These are phyloP conservation scores for Candida ascalaphidarum DNA, from an alignment of 805 yeast genomes.

Conservation along the genomic window DNA sequence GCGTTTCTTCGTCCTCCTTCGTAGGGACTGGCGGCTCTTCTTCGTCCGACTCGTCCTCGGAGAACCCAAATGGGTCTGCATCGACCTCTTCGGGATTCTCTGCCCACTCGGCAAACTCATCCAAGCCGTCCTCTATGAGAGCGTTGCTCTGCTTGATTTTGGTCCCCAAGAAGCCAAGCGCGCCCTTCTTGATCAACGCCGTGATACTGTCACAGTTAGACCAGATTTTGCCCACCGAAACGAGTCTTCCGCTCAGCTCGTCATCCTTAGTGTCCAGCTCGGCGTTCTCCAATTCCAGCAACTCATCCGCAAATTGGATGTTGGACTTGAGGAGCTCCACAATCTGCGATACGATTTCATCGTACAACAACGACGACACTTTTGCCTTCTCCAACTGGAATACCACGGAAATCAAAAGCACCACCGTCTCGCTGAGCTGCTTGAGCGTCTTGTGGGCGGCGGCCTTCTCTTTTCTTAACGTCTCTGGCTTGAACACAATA, in stretches of 20 bases:
- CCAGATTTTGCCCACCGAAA: slow-evolving; percentile 66
- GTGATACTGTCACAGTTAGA: slow-evolving; percentile 46
- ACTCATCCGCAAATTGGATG: slow-evolving; percentile 15
- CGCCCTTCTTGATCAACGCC: slow-evolving; percentile 38
- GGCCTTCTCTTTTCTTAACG: slow-evolving; percentile 23
- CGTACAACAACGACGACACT: slow-evolving; percentile 29
- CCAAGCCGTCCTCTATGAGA: slow-evolving; percentile 53
- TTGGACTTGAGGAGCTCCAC: slow-evolving; percentile 10
- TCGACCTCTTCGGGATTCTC: slow-evolving; percentile 44
- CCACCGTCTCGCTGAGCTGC: slow-evolving; percentile 36
- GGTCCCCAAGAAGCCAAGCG: slow-evolving; percentile 41
- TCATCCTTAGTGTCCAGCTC: slow-evolving; percentile 7
- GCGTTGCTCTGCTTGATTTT: slow-evolving; percentile 36
- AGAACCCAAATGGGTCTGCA: slow-evolving; percentile 46
- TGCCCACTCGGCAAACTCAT: slow-evolving; percentile 63
- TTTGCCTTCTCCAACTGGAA: slow-evolving; percentile 18
- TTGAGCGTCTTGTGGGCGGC: slow-evolving; percentile 44
- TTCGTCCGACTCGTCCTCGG: slow-evolving; percentile 24
- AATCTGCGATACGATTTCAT: slow-evolving; percentile 20
- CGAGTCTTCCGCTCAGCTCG: slow-evolving; percentile 33
- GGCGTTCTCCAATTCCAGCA: slow-evolving; percentile 10
- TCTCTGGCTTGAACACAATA: slow-evolving; percentile 56
- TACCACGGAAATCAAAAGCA: slow-evolving; percentile 36
- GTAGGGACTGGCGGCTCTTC: slow-evolving; percentile 13
- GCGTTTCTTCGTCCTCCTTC: slow-evolving; percentile 9